A percentile compares a stretch with the other conserved stretches of the same genome.
These are phyloP conservation scores for Aspergillus sp. DNA, from an alignment of 2,329 filamentous ascomycete species.

Conservation along the genomic window DNA sequence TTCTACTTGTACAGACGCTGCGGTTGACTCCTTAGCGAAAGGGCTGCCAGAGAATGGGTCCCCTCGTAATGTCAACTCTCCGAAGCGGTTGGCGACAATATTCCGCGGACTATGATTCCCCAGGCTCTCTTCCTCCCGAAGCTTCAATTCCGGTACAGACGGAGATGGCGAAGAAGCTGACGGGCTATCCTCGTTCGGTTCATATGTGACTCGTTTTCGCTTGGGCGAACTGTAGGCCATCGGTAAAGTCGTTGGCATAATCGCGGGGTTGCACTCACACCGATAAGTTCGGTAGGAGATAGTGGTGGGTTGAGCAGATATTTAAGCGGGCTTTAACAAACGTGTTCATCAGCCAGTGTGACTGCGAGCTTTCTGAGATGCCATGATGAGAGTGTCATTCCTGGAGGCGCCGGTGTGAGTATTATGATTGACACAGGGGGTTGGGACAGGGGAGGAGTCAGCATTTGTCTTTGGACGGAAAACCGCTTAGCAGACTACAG, in stretches of 20 bases:
- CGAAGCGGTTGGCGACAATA: conserved; percentile 33
- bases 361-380: conserved; percentile 1
- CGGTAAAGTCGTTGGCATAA: conserved; percentile 21
- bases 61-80: conserved; percentile 33
- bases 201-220: conserved; percentile 29
- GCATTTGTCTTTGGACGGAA: background rate
- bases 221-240: conserved; percentile 25
- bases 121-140: conserved; percentile 26
- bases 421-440: background rate
- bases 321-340: background rate
- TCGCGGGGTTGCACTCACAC: conserved; percentile 21
- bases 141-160: conserved; percentile 25
- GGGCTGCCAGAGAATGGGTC: conserved; percentile 15
- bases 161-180: conserved; percentile 29
- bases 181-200: conserved; percentile 22
- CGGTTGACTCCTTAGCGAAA: conserved; percentile 5
- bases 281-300: conserved; percentile 3
- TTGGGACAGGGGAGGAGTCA: background rate
- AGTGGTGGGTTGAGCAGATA: background rate
- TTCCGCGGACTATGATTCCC: conserved; percentile 33
- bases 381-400: background rate
- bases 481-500: background rate
- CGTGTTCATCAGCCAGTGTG: background rate
- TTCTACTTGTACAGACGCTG: conserved; percentile 9
- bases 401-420: background rate